Evolutionary conservation across 2,329 filamentous ascomycete species (phyloP).

Genomic region (Aureobasidium sp.): DNA sequence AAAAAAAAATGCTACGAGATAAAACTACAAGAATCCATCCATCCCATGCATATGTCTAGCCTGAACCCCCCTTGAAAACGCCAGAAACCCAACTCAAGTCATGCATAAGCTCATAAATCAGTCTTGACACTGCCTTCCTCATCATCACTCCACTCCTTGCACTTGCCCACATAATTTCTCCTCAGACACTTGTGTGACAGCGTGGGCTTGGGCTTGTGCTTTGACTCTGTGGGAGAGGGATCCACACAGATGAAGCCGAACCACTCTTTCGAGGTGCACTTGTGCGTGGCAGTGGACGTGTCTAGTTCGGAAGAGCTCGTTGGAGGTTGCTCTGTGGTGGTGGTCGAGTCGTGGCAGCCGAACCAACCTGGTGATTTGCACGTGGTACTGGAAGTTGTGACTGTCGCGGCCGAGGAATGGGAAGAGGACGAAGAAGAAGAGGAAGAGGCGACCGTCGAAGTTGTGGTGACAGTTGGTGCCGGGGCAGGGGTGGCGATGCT

Average conservation of each 20-base stretch:
- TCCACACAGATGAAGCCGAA: slow-evolving; percentile 28
- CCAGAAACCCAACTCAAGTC: not conserved
- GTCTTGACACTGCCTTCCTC: not conserved
- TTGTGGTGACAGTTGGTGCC: slow-evolving; percentile 19
- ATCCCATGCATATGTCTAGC: not conserved
- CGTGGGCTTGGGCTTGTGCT: not conserved
- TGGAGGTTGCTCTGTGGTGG: slow-evolving; percentile 26
- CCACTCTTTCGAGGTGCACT: slow-evolving; percentile 23
- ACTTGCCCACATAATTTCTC: not conserved
- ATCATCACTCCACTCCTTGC: not conserved
- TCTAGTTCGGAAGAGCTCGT: slow-evolving; percentile 17
- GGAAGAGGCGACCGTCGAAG: not conserved
- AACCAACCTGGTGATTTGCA: slow-evolving; percentile 61
- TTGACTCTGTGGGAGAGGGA: slow-evolving; percentile 19
- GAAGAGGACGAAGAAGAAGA: not conserved
- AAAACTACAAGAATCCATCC: not conserved
- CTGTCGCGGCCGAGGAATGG: not conserved
- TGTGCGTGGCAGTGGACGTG: slow-evolving; percentile 19
- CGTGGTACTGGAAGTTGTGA: slow-evolving; percentile 30
- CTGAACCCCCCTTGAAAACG: not conserved
- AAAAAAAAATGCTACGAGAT: not conserved
- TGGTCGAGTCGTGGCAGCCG: slow-evolving; percentile 54
- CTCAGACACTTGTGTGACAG: not conserved
- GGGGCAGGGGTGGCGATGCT: slow-evolving; percentile 20
- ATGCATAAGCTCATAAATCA: slow-evolving; percentile 5